A percentile compares a stretch with the other conserved stretches of the same genome.
phyloP scores from a whole-genome alignment of 1,139 yeast genomes.

The Debaryomyces psychrophilus region DNA sequence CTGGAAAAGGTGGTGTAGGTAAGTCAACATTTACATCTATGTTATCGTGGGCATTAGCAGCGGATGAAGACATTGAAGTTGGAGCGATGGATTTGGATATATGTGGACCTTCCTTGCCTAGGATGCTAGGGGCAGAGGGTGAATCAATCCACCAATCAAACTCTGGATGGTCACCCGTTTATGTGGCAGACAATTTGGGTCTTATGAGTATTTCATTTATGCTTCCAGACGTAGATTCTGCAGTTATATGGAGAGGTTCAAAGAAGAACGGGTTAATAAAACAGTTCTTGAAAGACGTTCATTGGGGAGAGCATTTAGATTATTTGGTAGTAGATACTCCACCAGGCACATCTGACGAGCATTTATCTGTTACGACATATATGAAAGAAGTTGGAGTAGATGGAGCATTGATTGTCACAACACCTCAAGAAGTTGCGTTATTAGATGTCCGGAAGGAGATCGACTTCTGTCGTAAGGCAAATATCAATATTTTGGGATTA shows the following conservation, averaged over 20 bases:
- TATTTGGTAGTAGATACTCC: conserved; percentile 94
- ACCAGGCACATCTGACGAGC: conserved; percentile 98
- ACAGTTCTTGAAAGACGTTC: conserved; percentile 91
- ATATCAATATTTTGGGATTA: conserved; percentile 79
- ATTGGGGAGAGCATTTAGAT: conserved; percentile 89
- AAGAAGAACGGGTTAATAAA: conserved; percentile 93
- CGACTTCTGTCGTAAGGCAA: conserved; percentile 91
- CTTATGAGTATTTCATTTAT: conserved; percentile 95
- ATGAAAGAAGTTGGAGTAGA: conserved; percentile 90
- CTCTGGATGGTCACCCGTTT: conserved; percentile 96
- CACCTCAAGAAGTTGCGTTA: conserved; percentile 97
- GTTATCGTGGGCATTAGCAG: conserved; percentile 94
- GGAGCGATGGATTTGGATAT: conserved; percentile 98
- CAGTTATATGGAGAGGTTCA: conserved; percentile 96
- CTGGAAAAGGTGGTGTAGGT: conserved; percentile 99
- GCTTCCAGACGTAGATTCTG: conserved; percentile 92
- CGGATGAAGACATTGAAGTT: conserved; percentile 82
- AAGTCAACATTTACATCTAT: conserved; percentile 93
- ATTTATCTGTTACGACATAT: conserved; percentile 83
- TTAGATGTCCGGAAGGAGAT: conserved; percentile 95
- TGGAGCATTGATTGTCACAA: conserved; percentile 93
- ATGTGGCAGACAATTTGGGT: conserved; percentile 92
- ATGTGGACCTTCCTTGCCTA: conserved; percentile 96
- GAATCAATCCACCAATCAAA: conserved; percentile 88
- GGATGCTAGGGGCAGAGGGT: conserved; percentile 90